phyloP scores from a whole-genome alignment of 495 filamentous ascomycete species.

The Hyaloscypha variabilis region DNA sequence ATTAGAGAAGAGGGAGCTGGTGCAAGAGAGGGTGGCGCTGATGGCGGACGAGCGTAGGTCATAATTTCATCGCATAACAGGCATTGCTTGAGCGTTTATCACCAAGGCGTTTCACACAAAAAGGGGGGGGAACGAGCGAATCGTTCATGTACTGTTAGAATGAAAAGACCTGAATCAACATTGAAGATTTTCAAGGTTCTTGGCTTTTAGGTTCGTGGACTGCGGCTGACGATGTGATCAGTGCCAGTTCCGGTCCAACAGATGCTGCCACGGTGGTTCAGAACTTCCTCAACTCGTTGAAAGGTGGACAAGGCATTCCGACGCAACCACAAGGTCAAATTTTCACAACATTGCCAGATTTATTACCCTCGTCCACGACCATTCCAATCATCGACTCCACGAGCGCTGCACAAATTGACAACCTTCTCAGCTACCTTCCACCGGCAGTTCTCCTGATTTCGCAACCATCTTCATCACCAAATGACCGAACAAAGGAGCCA shows the following conservation, averaged over 20 bases:
- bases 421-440: constrained; percentile 77
- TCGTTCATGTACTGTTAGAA: constrained; percentile 33
- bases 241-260: constrained; percentile 31
- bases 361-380: constrained; percentile 76
- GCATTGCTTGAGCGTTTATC: constrained; percentile 28
- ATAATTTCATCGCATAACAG: constrained; percentile 34
- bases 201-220: constrained; percentile 5
- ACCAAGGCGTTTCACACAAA: constrained; percentile 31
- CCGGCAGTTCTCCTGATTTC: constrained; percentile 66
- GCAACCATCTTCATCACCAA: constrained; percentile 59
- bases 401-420: constrained; percentile 65
- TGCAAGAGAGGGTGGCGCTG: constrained; percentile 87
- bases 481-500: constrained; percentile 53
- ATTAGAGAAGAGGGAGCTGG: constrained; percentile 86
- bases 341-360: constrained; percentile 85
- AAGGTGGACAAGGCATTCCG: constrained; percentile 50
- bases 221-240: constrained; percentile 29
- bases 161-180: constrained; percentile 30
- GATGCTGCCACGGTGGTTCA: constrained; percentile 60
- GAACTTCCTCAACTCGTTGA: constrained; percentile 85
- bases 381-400: constrained; percentile 74
- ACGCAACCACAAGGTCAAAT: constrained; percentile 54
- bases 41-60: constrained; percentile 99
- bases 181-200: constrained; percentile 17
- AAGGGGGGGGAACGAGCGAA: constrained; percentile 10